Percentiles rank a stretch among this genome's conserved stretches.
Conservation (phyloP, 495 filamentous ascomycete species). For the Viridothelium virens region DNA sequence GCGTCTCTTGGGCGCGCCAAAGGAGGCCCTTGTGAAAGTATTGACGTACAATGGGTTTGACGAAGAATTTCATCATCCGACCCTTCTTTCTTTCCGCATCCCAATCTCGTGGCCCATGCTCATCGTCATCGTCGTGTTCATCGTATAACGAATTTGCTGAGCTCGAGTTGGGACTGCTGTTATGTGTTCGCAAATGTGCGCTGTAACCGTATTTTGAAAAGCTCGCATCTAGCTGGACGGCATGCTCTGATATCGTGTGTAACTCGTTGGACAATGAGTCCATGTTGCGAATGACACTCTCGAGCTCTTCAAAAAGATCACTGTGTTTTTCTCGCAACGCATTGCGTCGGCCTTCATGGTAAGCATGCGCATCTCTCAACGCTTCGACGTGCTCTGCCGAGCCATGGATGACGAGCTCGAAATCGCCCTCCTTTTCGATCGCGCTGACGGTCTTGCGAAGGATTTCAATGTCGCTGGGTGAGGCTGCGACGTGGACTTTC, state of each 20-base stretch:
- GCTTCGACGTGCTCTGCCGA: slow-evolving; percentile 46
- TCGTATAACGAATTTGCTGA: slow-evolving; percentile 29
- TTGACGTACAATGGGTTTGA: slow-evolving; percentile 49
- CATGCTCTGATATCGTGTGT: slow-evolving; percentile 45
- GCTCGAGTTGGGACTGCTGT: slow-evolving; percentile 17
- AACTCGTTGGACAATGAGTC: slow-evolving; percentile 44
- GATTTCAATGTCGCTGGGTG: slow-evolving; percentile 44
- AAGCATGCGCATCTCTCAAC: slow-evolving; percentile 40
- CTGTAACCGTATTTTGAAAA: slow-evolving; percentile 53
- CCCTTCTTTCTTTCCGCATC: slow-evolving; percentile 39
- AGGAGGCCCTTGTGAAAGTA: slow-evolving; percentile 55
- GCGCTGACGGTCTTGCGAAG: slow-evolving; percentile 37
- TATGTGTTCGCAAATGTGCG: slow-evolving; percentile 42
- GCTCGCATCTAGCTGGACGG: slow-evolving; percentile 46
- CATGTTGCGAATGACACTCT: slow-evolving; percentile 43
- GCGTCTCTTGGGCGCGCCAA: slow-evolving; percentile 46
- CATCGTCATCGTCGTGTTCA: slow-evolving; percentile 24
- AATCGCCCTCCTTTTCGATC: slow-evolving; percentile 37
- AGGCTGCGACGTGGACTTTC: slow-evolving; percentile 46
- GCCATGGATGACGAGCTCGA: slow-evolving; percentile 48
- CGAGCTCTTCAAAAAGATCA: slow-evolving; percentile 45
- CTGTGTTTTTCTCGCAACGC: slow-evolving; percentile 40
- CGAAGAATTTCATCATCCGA: slow-evolving; percentile 44
- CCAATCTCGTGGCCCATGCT: slow-evolving; percentile 32
- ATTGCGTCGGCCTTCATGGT: slow-evolving; percentile 42